Base-by-base conservation (phyloP, 2,329 filamentous ascomycete species). In the Juglanconis sp. region DNA sequence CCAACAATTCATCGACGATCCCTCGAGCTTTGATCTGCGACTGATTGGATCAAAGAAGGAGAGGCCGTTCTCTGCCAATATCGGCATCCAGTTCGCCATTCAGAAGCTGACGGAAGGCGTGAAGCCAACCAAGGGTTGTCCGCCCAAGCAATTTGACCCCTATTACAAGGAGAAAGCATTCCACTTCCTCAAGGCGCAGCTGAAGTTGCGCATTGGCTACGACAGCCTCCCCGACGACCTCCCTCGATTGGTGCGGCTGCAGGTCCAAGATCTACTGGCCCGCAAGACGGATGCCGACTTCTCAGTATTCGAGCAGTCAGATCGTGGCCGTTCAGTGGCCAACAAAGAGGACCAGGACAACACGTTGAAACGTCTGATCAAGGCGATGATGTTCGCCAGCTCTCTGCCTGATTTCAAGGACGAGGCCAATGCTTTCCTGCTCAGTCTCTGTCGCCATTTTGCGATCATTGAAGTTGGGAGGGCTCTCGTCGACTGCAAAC, bases 131-230 rank as follows among this genome's bases (percentile, higher is more conserved):
- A 85, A 82, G 66, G 76, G 73, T 15, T 75, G 71, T 42, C 58
- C 69, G 5, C 75, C 76, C 60, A 89, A 89, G 66, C 86, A 90
- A 40, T 77, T 78, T 34, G 94, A 98, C 68, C 79, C 79, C 0
- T 95, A 91, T 72, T 96, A 99, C 79, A 98, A 98, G 77, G 90
- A 90, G 70, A 92, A 99, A 74, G 91, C 96, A 0, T 87, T 97
- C 66, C 87, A 92, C 63, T 82, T 98, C 68, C 87, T 99, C 69
- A 92, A 89, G 66, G 85, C 92, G 0, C 93, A 98, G 68, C 80
- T 96, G 56, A 99, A 98, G 77, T 80, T 99, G 36, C 86, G 94
- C 57, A 89, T 99, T 60, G 95, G 95, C 4, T 86, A 87, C 63
- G 95, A 99, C 69, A 89, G 84, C 68, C 79, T 98, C 11, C 94